These are phyloP conservation scores for Daldinia vernicosa DNA, from an alignment of 495 filamentous ascomycete species.

Conservation along the genomic window DNA sequence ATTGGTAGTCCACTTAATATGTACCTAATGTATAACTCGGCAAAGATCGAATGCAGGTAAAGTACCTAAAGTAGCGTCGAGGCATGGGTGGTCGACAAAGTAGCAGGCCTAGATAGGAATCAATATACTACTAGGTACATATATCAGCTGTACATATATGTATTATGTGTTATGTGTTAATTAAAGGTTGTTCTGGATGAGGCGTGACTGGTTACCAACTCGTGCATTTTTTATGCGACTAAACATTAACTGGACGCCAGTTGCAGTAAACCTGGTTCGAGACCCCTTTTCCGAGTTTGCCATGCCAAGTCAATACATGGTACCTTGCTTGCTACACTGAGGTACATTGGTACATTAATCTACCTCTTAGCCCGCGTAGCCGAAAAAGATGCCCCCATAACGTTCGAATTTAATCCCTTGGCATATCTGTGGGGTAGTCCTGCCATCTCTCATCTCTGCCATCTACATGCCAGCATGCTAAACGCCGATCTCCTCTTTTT, in stretches of 20 bases:
- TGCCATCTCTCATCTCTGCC: constrained; percentile 3
- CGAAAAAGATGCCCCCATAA: constrained; percentile 24
- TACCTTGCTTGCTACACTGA: neutral
- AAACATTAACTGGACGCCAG: neutral
- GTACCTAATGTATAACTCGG: constrained; percentile 1
- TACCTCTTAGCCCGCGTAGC: constrained; percentile 11
- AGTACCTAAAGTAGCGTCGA: neutral
- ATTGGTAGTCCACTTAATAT: neutral
- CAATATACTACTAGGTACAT: neutral
- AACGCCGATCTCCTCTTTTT: constrained; percentile 16
- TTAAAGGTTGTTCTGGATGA: neutral
- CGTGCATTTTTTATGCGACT: neutral
- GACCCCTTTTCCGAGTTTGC: neutral
- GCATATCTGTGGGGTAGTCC: constrained; percentile 36
- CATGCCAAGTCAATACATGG: neutral
- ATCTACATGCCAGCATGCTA: too few relatives aligned
- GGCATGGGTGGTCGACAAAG: too few relatives aligned
- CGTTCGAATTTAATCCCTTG: constrained; percentile 27
- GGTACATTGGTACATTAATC: too few relatives aligned
- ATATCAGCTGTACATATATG: neutral
- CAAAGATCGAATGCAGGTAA: constrained; percentile 3
- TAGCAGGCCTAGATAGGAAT: neutral
- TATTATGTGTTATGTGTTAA: neutral
- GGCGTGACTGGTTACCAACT: neutral
- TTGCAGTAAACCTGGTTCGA: neutral